These are phyloP conservation scores for Aspergillus neoniger DNA, from an alignment of 2,329 filamentous ascomycete species.

Conservation along the genomic window DNA sequence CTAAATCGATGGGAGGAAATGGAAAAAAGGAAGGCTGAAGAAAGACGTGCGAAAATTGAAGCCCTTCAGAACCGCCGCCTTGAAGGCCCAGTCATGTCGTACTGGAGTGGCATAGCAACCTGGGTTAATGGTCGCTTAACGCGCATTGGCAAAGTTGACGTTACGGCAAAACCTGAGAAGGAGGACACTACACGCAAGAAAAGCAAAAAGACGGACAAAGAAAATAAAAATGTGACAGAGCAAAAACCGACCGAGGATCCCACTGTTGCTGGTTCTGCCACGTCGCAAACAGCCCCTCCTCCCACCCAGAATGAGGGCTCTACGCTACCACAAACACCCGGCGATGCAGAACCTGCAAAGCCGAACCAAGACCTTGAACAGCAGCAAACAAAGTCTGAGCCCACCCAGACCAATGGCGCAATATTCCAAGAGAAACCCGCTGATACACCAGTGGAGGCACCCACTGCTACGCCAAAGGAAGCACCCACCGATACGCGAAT, in stretches of 20 bases:
- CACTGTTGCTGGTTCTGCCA: constrained; percentile 13
- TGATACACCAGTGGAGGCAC: not conserved
- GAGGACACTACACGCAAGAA: constrained; percentile 52
- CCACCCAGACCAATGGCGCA: not conserved
- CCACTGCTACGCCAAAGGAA: not conserved
- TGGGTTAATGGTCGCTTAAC: constrained; percentile 76
- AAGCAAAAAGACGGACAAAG: constrained; percentile 34
- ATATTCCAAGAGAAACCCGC: constrained; percentile 7
- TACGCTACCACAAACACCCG: constrained; percentile 12
- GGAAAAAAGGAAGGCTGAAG: constrained; percentile 83
- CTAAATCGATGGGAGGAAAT: constrained; percentile 92
- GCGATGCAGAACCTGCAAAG: constrained; percentile 12
- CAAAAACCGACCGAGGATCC: constrained; percentile 17
- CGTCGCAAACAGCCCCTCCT: constrained; percentile 12
- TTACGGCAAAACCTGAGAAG: constrained; percentile 40
- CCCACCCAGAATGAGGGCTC: constrained; percentile 6
- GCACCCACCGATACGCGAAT: not conserved
- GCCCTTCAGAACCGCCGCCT: constrained; percentile 84
- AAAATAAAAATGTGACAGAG: constrained; percentile 28
- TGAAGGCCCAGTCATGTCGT: constrained; percentile 84
- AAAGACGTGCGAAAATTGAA: constrained; percentile 78
- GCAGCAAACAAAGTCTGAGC: constrained; percentile 6
- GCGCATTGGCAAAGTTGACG: constrained; percentile 66
- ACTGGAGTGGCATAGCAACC: constrained; percentile 88
- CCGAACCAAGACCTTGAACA: constrained; percentile 10